Base-by-base conservation (phyloP, 371 early-diverging fungal species). In the Vairimorpha ceranae region DNA sequence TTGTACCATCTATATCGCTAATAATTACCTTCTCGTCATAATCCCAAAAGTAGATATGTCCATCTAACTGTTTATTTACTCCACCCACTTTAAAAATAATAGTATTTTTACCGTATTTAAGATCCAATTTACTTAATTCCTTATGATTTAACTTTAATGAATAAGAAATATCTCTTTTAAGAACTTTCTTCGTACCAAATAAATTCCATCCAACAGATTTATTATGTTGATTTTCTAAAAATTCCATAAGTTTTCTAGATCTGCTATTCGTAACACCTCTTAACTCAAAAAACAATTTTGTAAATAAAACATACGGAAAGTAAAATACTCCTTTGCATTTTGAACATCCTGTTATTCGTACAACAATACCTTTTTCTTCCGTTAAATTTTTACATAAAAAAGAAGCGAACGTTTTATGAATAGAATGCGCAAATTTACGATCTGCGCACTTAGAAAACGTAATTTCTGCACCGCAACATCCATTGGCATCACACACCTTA, bases 1-100 rank as follows among this genome's bases (percentile, higher is more conserved):
- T 95, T 0, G 98, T 98, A 46, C 98, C 98, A 82, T 98, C 98
- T 73, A 98, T 92, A 82, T 98, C 98, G 0, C 93, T 92, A 64
- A 98, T 91, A 27, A 98, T 93, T 32, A 98, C 87, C 65, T 91
- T 87, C 45, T 89, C 88, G 74, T 88, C 87, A 72, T 88, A 80
- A 38, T 89, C 85, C 92, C 93, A 96, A 29, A 92, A 85, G 80
- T 91, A 97, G 19, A 30, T 92, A 88, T 19, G 88, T 88, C 68
- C 90, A 88, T 77, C 89, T 87, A 78, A 88, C 86, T 27, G 86
- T 83, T 25, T 90, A 86, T 36, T 86, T 83, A 75, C 65, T 0
- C 83, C 83, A 23, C 77, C 75, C 2, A 96, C 92, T 0, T 91
- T 87, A 80, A 94, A 97, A 8, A 90, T 86, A 32, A 93, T 84